These are phyloP conservation scores for Phalaenopsis aphrodite DNA, from an alignment of 106 monocot species.

Conservation along the genomic window DNA sequence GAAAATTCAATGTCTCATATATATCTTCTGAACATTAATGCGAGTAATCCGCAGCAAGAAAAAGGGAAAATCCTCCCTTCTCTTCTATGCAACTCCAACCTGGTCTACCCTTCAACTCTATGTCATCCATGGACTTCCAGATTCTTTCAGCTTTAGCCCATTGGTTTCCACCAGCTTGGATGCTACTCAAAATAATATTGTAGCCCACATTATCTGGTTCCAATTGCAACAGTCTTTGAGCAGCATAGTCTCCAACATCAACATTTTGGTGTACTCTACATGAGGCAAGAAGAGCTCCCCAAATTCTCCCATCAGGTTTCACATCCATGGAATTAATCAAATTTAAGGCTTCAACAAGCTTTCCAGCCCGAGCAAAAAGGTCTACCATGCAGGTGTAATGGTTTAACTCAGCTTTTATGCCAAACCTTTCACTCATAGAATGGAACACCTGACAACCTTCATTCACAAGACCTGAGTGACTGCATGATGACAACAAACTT, in stretches of 20 bases:
- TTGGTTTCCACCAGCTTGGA: constrained; percentile 12
- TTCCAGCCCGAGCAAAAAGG: constrained; percentile 38
- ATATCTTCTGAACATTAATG: constrained; percentile 9
- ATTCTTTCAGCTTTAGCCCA: constrained; percentile 26
- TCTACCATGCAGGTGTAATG: constrained; percentile 70
- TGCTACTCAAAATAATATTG: constrained; percentile 30
- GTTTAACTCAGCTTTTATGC: constrained; percentile 26
- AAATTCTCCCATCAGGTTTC: constrained; percentile 35
- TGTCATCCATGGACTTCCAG: constrained; percentile 15
- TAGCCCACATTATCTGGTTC: constrained; percentile 42
- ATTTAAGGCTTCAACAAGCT: constrained; percentile 33
- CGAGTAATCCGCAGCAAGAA: constrained; percentile 23
- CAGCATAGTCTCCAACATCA: constrained; percentile 20
- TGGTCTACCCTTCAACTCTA: constrained; percentile 17
- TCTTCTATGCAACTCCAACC: constrained; percentile 41
- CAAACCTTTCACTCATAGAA: constrained; percentile 27
- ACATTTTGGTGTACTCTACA: constrained; percentile 26
- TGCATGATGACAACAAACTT: constrained; percentile 48
- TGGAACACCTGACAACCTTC: constrained; percentile 35
- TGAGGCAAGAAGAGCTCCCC: constrained; percentile 45
- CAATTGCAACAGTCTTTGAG: constrained; percentile 27
- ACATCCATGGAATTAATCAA: constrained; percentile 30
- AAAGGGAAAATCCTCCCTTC: constrained; percentile 8
- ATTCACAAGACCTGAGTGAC: constrained; percentile 35
- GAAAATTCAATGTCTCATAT: constrained; percentile 15